Base-by-base conservation (phyloP, 371 early-diverging fungal genomes). In the Apophysomyces trapeziformis region DNA sequence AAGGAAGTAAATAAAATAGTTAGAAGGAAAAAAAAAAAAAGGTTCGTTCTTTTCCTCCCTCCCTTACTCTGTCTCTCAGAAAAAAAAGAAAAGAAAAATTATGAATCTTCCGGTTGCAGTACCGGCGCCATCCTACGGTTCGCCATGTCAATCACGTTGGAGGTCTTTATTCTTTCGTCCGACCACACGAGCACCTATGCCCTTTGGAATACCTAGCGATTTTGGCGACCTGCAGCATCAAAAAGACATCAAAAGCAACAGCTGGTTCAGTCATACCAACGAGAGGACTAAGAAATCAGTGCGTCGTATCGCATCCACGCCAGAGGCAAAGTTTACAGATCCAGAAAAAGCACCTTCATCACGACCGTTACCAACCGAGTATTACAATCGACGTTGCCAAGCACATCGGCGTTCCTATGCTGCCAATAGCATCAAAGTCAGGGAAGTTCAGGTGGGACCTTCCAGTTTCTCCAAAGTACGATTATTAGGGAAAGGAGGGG, bases 401-500 rank as follows among this genome's bases (percentile, higher is more conserved):
- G 38, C 70, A 2, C 75, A 73, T 8, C 71, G 80, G n/a, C 80
- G 94, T 57, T 88, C 89, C 12, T 92, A 93, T 70, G 92, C 93
- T 26, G 85, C 91, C 66, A 91, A 90, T 73, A 92, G 93, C 65
- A 87, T 94, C 72, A 91, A 89, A 70, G 79, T 93, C 35, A 87
- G 89, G 60, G 83, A 89, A 41, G 87, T 91, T 13, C 87, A 92
- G 66, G 95, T 95, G 3, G 87, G 90, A n/a, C 96, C 97, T 1
- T 90, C 85, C 63, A 89, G 92, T 71, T 98, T 96, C 77, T 79
- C 75, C 43, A 96, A 96, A 71, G 75, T 93, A 46, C 83, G 90
- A 68, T 75, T 98, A 71, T 83, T 98, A 35, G 98, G 98, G 56
- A 94, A 94, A 77, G 98, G 98, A 36, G 98, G 96, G 78, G 98